Evolutionary conservation across 2,329 filamentous ascomycete genomes (phyloP).

Genomic region (Pseudogymnoascus sp.): DNA sequence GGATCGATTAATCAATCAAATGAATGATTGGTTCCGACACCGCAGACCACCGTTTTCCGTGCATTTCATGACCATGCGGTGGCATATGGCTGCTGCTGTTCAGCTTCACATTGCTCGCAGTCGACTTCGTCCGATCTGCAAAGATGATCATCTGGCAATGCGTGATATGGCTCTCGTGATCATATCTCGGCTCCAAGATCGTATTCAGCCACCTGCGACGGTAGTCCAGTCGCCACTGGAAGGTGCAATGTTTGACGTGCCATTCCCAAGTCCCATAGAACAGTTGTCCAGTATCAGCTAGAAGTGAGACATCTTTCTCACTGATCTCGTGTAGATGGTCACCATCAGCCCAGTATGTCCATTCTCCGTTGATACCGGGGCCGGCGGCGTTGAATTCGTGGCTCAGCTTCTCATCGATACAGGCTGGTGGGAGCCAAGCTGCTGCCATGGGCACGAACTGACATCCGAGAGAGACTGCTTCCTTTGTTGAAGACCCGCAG

Average conservation of each 20-base stretch:
- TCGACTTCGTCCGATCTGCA: too few relatives aligned
- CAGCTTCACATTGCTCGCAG: too few relatives aligned
- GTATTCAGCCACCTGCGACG: slow-evolving; percentile 14
- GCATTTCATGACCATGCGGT: too few relatives aligned
- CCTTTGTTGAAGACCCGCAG: slow-evolving; percentile 27
- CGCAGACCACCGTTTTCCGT: too few relatives aligned
- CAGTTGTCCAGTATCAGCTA: slow-evolving; percentile 17
- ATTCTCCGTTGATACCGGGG: slow-evolving; percentile 25
- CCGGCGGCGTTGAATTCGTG: slow-evolving; percentile 29
- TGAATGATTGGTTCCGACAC: too few relatives aligned
- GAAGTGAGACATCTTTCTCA: slow-evolving; percentile 14
- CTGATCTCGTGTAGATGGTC: slow-evolving; percentile 20
- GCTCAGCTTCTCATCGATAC: slow-evolving; percentile 29
- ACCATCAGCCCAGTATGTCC: slow-evolving; percentile 29
- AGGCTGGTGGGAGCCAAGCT: slow-evolving; percentile 31
- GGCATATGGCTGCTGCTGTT: too few relatives aligned
- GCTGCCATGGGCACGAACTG: slow-evolving; percentile 30
- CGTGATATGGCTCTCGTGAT: slow-evolving; percentile 13
- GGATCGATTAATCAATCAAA: too few relatives aligned
- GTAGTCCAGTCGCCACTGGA: slow-evolving; percentile 29
- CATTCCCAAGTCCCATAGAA: slow-evolving; percentile 23
- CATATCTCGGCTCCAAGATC: slow-evolving; percentile 22
- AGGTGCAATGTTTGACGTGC: slow-evolving; percentile 30
- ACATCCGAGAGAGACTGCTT: slow-evolving; percentile 27
- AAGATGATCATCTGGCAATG: slow-evolving; percentile 17